phyloP scores from a whole-genome alignment of 2,329 filamentous ascomycete genomes.

The Ilyonectria destructans region DNA sequence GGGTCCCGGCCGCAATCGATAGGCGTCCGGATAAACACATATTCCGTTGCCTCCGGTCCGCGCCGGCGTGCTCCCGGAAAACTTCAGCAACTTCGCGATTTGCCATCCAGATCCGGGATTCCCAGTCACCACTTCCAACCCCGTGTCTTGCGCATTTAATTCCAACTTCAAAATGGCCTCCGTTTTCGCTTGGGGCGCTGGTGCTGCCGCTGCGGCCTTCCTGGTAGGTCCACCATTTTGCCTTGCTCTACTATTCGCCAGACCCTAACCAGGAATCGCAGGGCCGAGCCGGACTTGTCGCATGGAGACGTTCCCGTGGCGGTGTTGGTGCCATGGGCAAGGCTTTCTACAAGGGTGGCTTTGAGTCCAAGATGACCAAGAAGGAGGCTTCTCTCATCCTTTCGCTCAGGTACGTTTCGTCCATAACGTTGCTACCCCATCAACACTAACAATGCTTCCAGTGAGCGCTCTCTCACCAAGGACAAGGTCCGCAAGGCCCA shows the following conservation, averaged over 20 bases:
- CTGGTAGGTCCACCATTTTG: constrained; percentile 56
- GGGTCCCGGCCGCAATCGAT: constrained; percentile 44
- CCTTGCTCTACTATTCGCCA: not conserved
- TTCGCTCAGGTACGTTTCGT: constrained; percentile 80
- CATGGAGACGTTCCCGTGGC: constrained; percentile 86
- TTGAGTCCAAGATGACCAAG: constrained; percentile 94
- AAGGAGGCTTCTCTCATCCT: constrained; percentile 93
- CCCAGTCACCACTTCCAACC: constrained; percentile 29
- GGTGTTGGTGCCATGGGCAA: constrained; percentile 87
- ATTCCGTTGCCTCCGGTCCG: constrained; percentile 42
- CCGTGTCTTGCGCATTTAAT: constrained; percentile 26
- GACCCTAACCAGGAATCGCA: constrained; percentile 57
- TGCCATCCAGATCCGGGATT: constrained; percentile 37
- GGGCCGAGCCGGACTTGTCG: constrained; percentile 94
- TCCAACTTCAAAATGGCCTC: constrained; percentile 56
- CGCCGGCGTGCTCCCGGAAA: constrained; percentile 48
- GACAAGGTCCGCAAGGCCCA: constrained; percentile 97
- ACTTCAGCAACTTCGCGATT: constrained; percentile 42
- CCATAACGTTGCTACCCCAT: not conserved
- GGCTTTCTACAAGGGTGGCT: constrained; percentile 98
- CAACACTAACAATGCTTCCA: constrained; percentile 56
- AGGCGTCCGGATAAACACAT: constrained; percentile 44
- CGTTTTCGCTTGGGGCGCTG: constrained; percentile 64
- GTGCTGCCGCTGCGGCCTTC: constrained; percentile 68
- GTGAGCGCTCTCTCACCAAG: constrained; percentile 89